phyloP scores from a whole-genome alignment of 225 moss, liverwort and hornwort species.

The Sphagnum contortum region DNA sequence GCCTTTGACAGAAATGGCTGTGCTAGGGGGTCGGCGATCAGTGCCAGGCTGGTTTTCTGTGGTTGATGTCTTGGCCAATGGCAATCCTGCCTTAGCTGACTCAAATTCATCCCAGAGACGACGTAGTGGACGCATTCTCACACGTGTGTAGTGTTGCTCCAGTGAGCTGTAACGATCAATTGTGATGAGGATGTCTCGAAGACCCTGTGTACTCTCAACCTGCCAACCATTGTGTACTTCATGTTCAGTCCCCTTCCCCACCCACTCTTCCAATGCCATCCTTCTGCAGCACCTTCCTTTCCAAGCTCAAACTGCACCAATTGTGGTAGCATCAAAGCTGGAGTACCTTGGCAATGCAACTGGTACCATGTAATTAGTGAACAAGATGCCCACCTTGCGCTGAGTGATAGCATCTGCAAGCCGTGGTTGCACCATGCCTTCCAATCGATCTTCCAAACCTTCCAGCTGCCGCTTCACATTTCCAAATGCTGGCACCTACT shows the following conservation, averaged over 20 bases:
- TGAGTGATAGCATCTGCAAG: conserved; percentile 93
- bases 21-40: conserved; percentile 48
- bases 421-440: conserved; percentile 95
- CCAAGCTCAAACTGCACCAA: no score
- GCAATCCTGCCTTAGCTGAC: conserved; percentile 69
- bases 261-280: no score
- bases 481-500: conserved; percentile 94
- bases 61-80: conserved; percentile 48
- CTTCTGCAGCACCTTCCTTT: no score
- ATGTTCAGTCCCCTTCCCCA: not conserved
- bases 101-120: conserved; percentile 99
- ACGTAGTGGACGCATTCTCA: conserved; percentile 85
- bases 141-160: conserved; percentile 95
- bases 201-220: conserved; percentile 97
- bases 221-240: conserved; percentile 7
- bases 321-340: no score
- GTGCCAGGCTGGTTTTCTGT: conserved; percentile 36
- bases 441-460: conserved; percentile 88
- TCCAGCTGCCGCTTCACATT: conserved; percentile 98
- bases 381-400: conserved; percentile 49
- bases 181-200: conserved; percentile 93
- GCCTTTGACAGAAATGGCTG: conserved; percentile 35
- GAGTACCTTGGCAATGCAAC: no score
- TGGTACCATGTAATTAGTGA: no score
- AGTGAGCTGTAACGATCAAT: conserved; percentile 91